Base-by-base conservation (phyloP, 371 early-diverging fungal species). In the Apophysomyces elegans region DNA sequence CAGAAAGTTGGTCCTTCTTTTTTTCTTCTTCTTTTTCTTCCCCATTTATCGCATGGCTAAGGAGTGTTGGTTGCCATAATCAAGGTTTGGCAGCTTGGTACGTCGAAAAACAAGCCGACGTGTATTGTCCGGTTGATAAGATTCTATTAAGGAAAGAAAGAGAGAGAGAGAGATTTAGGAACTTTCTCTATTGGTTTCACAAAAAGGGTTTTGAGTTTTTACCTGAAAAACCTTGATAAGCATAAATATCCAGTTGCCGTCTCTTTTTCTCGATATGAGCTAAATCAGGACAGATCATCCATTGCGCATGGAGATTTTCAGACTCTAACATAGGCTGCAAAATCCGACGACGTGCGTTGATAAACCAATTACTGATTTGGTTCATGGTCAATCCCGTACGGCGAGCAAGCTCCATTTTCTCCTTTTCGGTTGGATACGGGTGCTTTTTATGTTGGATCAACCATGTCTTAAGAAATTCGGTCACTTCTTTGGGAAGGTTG, bases 341-440 rank as follows among this genome's bases (percentile, higher is more conserved):
- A n/a, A 85, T 85, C 32, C 95, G 81, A 38, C 95, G 78, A 2
- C 95, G 71, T 4, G 94, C 94, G 75, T 95, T 95, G 62, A 95
- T 93, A 67, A 95, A 95, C 95, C 95, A 95, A 71, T 95, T 92
- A 57, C 91, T 92, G 60, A 94, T 90, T 73, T 95, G 95, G 56
- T 86, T 89, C 56, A 90, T 75, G 5, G 81, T 86, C 36, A 95
- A 70, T 0, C 87, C 87, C 0, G 94, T 93, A 12, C 82, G 79
- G n/a, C 81, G 75, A 0, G 88, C 84, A 16, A 94, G 77, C 26
- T 73, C 69, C 43, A 80, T 74, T 70, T 95, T 95, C 64, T 93
- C 91, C 11, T 85, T 84, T 61, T 93, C 94, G 7, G 87, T 86
- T 1, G 95, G 95, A 67, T 93, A 95, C 1, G 95, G 94, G 60